These are phyloP conservation scores for Penicillium simplicissimum DNA, from an alignment of 495 filamentous ascomycete genomes.

Conservation along the genomic window DNA sequence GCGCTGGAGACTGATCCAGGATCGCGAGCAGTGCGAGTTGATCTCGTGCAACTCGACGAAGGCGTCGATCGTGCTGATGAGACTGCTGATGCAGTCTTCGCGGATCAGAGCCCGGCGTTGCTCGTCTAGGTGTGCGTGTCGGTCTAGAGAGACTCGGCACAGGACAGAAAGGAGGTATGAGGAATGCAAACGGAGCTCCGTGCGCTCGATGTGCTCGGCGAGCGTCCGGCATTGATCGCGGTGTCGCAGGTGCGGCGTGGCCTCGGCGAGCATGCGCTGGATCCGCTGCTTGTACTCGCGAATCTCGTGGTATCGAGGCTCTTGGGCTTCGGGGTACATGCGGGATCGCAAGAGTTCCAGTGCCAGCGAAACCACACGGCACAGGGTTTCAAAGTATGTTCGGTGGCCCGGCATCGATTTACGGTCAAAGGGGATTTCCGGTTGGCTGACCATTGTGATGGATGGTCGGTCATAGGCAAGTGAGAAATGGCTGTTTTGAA, in stretches of 20 bases:
- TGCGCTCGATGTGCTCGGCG: conserved; percentile 56
- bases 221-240: conserved; percentile 47
- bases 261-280: conserved; percentile 50
- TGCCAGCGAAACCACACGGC: conserved; percentile 52
- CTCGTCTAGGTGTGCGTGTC: conserved; percentile 37
- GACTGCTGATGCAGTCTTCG: conserved; percentile 44
- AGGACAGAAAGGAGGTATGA: conserved; percentile 61
- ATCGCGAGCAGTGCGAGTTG: conserved; percentile 43
- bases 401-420: conserved; percentile 51
- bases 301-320: conserved; percentile 47
- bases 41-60: conserved; percentile 49
- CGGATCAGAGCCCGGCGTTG: conserved; percentile 41
- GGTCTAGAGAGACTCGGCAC: conserved; percentile 56
- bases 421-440: conserved; percentile 49
- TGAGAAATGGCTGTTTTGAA: conserved; percentile 62
- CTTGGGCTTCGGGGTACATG: conserved; percentile 42
- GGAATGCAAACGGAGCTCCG: conserved; percentile 55
- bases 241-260: conserved; percentile 54
- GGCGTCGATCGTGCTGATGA: conserved; percentile 45
- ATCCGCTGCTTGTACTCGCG: conserved; percentile 53
- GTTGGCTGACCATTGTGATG: conserved; percentile 53
- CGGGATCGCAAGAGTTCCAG: conserved; percentile 57
- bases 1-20: conserved; percentile 51
- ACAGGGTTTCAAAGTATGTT: conserved; percentile 57
- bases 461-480: conserved; percentile 61